phyloP scores from a whole-genome alignment of 345 rosid species.

The Microthlaspi erraticum region DNA sequence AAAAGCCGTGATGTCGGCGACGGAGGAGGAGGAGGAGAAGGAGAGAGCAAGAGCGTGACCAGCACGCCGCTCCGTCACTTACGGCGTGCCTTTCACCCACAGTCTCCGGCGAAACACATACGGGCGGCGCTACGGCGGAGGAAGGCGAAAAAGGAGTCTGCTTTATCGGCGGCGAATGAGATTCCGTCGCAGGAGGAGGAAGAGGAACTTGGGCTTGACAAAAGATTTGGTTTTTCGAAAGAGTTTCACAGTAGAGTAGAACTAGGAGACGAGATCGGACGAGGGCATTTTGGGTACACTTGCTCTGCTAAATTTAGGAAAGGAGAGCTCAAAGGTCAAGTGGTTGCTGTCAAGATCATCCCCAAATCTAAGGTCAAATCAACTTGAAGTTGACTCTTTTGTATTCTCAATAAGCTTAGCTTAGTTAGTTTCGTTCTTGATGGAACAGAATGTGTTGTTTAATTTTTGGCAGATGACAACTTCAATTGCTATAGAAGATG shows the following conservation, averaged over 20 bases:
- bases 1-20: constrained; percentile 43
- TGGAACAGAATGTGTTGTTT: constrained; percentile 7
- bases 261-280: constrained; percentile 83
- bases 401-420: constrained; percentile 5
- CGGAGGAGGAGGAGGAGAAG: not conserved
- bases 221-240: constrained; percentile 86
- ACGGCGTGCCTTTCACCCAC: constrained; percentile 79
- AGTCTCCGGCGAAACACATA: constrained; percentile 94
- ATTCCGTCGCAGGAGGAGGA: constrained; percentile 51
- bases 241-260: constrained; percentile 71
- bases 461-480: constrained; percentile 77
- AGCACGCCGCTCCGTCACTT: constrained; percentile 71
- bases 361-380: constrained; percentile 84
- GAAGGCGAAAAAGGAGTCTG: constrained; percentile 38
- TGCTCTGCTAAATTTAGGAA: constrained; percentile 90
- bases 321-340: constrained; percentile 81
- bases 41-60: constrained; percentile 44
- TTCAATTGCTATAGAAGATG: constrained; percentile 95
- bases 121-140: constrained; percentile 66
- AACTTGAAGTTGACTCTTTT: not conserved
- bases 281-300: constrained; percentile 98
- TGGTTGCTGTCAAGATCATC: constrained; percentile 89
- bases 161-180: constrained; percentile 43
- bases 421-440: not conserved
- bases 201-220: constrained; percentile 66